phyloP scores from a whole-genome alignment of 345 rosid species.

The Turritis glabra region DNA sequence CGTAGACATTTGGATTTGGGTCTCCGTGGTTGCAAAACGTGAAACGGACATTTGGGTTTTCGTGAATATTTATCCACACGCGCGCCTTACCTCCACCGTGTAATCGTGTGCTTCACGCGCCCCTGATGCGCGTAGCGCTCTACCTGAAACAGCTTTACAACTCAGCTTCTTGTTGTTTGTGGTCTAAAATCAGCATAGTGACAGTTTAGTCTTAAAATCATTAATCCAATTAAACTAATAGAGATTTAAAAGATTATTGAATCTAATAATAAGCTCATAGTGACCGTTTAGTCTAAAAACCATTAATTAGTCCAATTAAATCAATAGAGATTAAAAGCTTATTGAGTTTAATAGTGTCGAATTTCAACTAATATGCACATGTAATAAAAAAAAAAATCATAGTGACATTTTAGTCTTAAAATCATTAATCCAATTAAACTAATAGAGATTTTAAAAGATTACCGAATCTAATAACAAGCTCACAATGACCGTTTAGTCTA shows the following conservation, averaged over 20 bases:
- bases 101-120: not conserved
- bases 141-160: not conserved
- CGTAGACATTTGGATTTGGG: constrained; percentile 18
- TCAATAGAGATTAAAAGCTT: too few species aligned
- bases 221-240: not conserved
- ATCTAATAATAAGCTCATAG: not conserved
- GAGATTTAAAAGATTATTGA: not conserved
- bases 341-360: too few species aligned
- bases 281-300: not conserved
- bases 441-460: not conserved
- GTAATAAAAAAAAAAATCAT: not conserved
- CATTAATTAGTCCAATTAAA: not conserved
- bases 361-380: too few species aligned
- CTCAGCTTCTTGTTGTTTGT: constrained; percentile 22
- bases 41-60: constrained; percentile 27
- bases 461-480: not conserved
- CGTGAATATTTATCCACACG: constrained; percentile 17
- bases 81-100: not conserved
- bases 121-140: not conserved
- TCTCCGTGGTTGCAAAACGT: constrained; percentile 28
- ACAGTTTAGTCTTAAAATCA: constrained; percentile 10
- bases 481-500: not conserved
- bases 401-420: constrained; percentile 15
- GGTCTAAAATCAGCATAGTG: constrained; percentile 9
- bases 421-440: not conserved